phyloP scores from a whole-genome alignment of 768 basidiomycete species.

The Cubamyces sp. region DNA sequence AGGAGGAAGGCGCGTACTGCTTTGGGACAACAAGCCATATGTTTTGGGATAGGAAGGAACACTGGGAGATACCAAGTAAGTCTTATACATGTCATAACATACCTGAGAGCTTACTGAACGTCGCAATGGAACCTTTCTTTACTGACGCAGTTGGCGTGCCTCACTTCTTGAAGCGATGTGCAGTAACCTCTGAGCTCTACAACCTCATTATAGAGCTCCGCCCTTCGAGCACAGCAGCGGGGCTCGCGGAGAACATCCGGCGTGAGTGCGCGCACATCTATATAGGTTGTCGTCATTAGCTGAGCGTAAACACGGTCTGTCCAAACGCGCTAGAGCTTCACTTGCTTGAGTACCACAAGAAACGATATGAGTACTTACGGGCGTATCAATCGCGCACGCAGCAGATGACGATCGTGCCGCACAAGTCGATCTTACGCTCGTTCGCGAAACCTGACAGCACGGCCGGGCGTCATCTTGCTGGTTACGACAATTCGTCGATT shows the following conservation, averaged over 20 bases:
- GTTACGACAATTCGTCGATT: constrained; percentile 19
- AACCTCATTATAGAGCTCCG: constrained; percentile 33
- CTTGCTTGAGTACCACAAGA: not conserved
- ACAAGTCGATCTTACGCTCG: not conserved
- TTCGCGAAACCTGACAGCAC: not conserved
- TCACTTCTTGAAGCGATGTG: constrained; percentile 29
- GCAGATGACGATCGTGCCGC: not conserved
- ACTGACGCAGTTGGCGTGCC: constrained; percentile 24
- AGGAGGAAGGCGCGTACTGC: constrained; percentile 9
- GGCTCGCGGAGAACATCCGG: constrained; percentile 31
- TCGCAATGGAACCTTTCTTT: not conserved
- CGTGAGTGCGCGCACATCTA: constrained; percentile 18
- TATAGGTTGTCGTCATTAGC: not conserved
- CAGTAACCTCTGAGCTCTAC: constrained; percentile 30
- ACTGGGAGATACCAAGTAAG: constrained; percentile 31
- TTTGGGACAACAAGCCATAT: constrained; percentile 24
- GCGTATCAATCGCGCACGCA: not conserved
- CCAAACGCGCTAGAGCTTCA: not conserved
- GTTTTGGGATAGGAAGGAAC: constrained; percentile 30
- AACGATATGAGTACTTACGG: not conserved
- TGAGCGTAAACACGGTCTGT: no score
- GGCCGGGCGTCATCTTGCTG: not conserved
- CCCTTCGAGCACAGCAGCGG: constrained; percentile 25
- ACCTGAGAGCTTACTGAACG: not conserved
- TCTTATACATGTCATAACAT: not conserved